Percentiles rank a stretch among this genome's conserved stretches.
Conservation (phyloP, 805 yeast genomes). For the Ogataea methylovora region DNA sequence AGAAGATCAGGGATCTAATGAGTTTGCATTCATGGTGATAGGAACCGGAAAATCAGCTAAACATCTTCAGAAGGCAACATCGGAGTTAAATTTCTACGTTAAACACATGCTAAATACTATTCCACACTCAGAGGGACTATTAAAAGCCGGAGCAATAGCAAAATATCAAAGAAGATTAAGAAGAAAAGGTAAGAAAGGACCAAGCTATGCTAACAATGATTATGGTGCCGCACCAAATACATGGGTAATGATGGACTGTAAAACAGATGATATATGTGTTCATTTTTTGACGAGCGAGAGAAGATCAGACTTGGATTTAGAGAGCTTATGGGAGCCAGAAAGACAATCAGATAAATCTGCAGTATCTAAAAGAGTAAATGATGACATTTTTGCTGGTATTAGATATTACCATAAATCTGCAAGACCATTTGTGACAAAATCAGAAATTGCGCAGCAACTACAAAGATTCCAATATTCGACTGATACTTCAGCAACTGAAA, state of each 20-base stretch:
- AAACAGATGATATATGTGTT: constrained; percentile 52
- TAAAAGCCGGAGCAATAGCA: constrained; percentile 48
- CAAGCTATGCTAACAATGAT: constrained; percentile 45
- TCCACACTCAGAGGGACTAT: constrained; percentile 65
- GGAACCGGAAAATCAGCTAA: constrained; percentile 71
- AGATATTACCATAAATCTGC: constrained; percentile 38
- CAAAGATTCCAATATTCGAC: constrained; percentile 1
- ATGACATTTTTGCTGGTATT: constrained; percentile 39
- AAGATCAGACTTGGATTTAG: constrained; percentile 62
- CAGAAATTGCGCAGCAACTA: background rate
- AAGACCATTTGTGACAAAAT: background rate
- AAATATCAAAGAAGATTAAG: constrained; percentile 43
- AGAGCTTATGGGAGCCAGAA: constrained; percentile 49
- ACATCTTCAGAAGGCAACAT: constrained; percentile 68
- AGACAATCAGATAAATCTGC: constrained; percentile 30
- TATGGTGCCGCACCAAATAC: constrained; percentile 56
- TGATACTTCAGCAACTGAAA: background rate
- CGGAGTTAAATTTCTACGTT: constrained; percentile 46
- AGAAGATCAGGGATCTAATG: constrained; percentile 19
- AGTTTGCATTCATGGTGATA: constrained; percentile 47
- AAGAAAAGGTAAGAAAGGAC: constrained; percentile 47
- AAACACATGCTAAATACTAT: constrained; percentile 41
- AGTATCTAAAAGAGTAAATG: constrained; percentile 16
- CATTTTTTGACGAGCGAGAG: constrained; percentile 70
- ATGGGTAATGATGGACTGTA: constrained; percentile 79